phyloP scores from a whole-genome alignment of 345 rosid genomes.

The Hevea brasiliensis region DNA sequence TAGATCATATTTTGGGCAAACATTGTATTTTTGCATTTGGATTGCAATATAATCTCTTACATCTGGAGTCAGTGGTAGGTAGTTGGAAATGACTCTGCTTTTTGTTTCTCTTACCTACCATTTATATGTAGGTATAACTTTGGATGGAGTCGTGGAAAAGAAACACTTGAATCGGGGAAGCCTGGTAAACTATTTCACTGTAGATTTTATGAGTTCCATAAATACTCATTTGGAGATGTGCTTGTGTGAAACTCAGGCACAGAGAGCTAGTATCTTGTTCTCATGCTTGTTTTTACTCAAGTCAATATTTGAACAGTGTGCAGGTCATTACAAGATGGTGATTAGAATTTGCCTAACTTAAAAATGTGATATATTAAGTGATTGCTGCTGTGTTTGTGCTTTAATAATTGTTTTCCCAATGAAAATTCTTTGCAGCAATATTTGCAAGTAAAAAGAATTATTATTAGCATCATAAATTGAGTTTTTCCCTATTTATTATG shows the following conservation, averaged over 20 bases:
- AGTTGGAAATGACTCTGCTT: conserved; percentile 1
- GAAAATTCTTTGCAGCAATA: neutral
- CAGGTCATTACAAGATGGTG: neutral
- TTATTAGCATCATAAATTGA: neutral
- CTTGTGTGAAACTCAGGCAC: neutral
- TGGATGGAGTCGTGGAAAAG: conserved; percentile 99
- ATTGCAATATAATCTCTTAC: neutral
- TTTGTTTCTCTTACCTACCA: neutral
- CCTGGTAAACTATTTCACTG: conserved; percentile 45
- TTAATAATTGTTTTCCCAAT: neutral
- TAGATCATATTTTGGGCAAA: neutral
- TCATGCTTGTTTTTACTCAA: neutral
- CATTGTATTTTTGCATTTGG: neutral
- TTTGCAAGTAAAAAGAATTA: neutral
- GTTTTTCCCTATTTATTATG: neutral
- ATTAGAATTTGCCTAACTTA: neutral
- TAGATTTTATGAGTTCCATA: neutral
- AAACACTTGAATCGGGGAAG: conserved; percentile 91
- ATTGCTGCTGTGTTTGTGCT: neutral
- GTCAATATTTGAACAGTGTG: neutral
- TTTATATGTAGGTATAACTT: conserved; percentile 65
- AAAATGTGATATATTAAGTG: neutral
- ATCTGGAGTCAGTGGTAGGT: neutral
- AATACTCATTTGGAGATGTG: neutral
- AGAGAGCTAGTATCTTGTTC: neutral